These are phyloP conservation scores for Talaromyces ruber DNA, from an alignment of 495 filamentous ascomycete genomes.

Conservation along the genomic window DNA sequence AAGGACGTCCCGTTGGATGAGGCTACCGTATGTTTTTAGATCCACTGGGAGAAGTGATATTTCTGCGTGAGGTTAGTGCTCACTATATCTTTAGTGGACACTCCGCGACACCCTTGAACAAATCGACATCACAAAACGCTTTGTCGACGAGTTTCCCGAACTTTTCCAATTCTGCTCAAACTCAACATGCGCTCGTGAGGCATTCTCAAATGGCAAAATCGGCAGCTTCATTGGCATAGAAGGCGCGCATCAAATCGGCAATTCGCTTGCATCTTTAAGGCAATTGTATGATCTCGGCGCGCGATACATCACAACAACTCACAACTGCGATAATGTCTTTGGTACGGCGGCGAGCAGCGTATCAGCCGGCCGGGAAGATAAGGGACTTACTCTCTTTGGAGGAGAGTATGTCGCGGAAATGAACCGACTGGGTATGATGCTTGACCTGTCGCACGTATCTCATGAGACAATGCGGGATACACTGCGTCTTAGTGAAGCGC, in stretches of 20 bases:
- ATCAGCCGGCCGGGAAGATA: conserved; percentile 6
- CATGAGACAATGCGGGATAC: conserved; percentile 65
- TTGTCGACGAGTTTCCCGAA: conserved; percentile 15
- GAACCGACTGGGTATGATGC: conserved; percentile 53
- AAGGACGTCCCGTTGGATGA: conserved; percentile 6
- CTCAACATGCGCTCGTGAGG: conserved; percentile 36
- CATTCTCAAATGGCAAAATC: conserved; percentile 11
- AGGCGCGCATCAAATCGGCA: conserved; percentile 20
- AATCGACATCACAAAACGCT: conserved; percentile 24
- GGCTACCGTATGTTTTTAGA: conserved; percentile 11
- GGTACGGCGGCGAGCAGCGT: conserved; percentile 57
- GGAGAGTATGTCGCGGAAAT: conserved; percentile 50
- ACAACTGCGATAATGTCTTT: conserved; percentile 33
- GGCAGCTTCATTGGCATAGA: conserved; percentile 19
- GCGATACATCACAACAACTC: conserved; percentile 26
- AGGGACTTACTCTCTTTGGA: conserved; percentile 3
- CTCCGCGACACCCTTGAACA: conserved; percentile 40
- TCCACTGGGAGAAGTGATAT: not conserved
- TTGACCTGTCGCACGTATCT: conserved; percentile 63
- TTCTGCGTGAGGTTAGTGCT: not conserved
- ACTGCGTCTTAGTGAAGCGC: conserved; percentile 50
- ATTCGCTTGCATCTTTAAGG: conserved; percentile 20
- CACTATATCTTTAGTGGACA: conserved; percentile 38
- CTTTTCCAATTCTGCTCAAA: conserved; percentile 17
- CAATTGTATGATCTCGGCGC: conserved; percentile 25